Evolutionary conservation across 2,329 filamentous ascomycete species (phyloP).

Genomic region (Fragosphaeria purpurea): DNA sequence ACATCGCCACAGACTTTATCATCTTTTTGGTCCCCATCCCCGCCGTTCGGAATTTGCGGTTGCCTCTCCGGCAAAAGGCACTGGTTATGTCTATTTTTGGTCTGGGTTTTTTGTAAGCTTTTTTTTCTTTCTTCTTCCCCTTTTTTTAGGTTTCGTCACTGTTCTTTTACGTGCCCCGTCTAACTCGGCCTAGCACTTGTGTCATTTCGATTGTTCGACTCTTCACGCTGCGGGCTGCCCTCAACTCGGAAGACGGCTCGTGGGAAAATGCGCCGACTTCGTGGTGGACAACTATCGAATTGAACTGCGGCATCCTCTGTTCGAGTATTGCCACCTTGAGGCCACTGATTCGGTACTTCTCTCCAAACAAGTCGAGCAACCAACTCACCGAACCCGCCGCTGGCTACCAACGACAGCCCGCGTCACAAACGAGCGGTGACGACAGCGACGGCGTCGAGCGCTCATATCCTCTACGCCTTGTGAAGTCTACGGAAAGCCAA

Average conservation of each 20-base stretch:
- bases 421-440: too few relatives aligned
- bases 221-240: constrained; percentile 48
- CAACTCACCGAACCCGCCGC: neutral
- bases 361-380: neutral
- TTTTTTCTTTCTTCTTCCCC: neutral
- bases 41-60: constrained; percentile 71
- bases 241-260: constrained; percentile 27
- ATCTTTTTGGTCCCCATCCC: constrained; percentile 83
- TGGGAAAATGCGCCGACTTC: constrained; percentile 23
- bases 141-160: constrained; percentile 32
- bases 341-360: constrained; percentile 48
- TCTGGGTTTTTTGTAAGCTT: constrained; percentile 59
- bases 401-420: neutral
- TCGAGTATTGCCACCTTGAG: constrained; percentile 85
- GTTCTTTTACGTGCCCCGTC: neutral
- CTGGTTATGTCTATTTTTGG: constrained; percentile 80
- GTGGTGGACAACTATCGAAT: constrained; percentile 83
- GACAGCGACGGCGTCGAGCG: neutral
- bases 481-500: constrained; percentile 1
- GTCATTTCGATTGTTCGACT: constrained; percentile 56
- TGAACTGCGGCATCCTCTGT: constrained; percentile 81
- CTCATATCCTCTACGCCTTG: neutral
- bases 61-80: constrained; percentile 76
- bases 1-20: constrained; percentile 82
- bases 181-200: constrained; percentile 39